Conservation (phyloP, 441 rosid species). For the Manihot esculenta region DNA sequence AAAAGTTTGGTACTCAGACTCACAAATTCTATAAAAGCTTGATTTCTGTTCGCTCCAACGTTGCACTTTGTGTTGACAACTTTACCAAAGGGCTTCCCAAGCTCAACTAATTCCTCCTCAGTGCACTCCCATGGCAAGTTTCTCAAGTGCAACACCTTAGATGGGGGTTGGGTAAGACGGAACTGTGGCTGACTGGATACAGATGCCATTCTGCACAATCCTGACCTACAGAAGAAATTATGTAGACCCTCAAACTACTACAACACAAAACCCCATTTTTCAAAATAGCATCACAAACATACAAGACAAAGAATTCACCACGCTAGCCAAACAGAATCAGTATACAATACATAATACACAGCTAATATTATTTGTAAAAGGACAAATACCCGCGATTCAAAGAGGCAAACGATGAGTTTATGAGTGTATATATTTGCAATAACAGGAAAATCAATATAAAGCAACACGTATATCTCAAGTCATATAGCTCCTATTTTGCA, state of each 20-base stretch:
- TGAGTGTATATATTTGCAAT: too few species aligned
- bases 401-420: background rate
- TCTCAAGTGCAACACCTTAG: slow-evolving; percentile 96
- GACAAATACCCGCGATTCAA: background rate
- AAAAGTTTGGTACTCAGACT: slow-evolving; percentile 27
- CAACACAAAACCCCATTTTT: background rate
- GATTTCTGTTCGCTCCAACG: slow-evolving; percentile 96
- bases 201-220: slow-evolving; percentile 65
- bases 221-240: slow-evolving; percentile 12
- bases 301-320: background rate
- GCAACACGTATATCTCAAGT: background rate
- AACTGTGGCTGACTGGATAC: slow-evolving; percentile 98
- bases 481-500: background rate
- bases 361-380: background rate
- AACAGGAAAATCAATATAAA: background rate
- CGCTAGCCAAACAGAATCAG: background rate
- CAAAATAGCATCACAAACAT: background rate
- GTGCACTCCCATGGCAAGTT: slow-evolving; percentile 99
- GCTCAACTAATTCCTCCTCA: slow-evolving; percentile 88
- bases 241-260: slow-evolving; percentile 9
- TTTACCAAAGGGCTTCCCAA: slow-evolving; percentile 95
- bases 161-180: slow-evolving; percentile 96
- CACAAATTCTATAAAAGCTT: slow-evolving; percentile 98
- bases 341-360: background rate
- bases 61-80: slow-evolving; percentile 98